Base-by-base conservation (phyloP, 257 asterid genomes). In the Avicennia marina region DNA sequence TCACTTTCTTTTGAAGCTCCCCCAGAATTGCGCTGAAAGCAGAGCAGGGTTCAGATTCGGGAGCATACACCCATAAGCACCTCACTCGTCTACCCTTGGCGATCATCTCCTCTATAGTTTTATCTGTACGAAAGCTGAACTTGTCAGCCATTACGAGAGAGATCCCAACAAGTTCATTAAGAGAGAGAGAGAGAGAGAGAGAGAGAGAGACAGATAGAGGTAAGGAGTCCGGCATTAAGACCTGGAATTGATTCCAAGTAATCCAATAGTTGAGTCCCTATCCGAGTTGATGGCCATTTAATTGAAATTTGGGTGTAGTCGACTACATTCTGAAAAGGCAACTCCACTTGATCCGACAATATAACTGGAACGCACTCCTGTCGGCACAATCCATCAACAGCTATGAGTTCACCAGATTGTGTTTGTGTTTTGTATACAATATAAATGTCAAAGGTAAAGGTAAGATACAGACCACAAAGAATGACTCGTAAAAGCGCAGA, bases 291-390 rank as follows among this genome's bases (percentile, higher is more conserved):
- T 55, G 98, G 98, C 96, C 95, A 86, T 70, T 91, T 91, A 36
- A 91, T 91, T 62, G 98, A 88, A 62, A 91, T 77, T 67, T 74
- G 80, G 25, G 84, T n/a, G 67, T 79, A 88, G 76, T 86, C 95
- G 2, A 91, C 65, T 31, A 84, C 77, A 52, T 83, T 76, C 66
- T 91, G 95, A 66, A 88, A 89, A 12, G 98, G 98, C 63, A 88
- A 70, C 67, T 91, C 98, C 57, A 65, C 87, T 65, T 83, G 87
- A 68, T 88, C 98, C 12, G 98, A 91, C 67, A 91, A 54, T 72
- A 91, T 51, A 50, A 91, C 98, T 9, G 97, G 98, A 49, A 91
- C 89, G 24, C 98, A 91, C 63, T 88, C 98, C 98, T 91, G 90
- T 69, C 43, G n/a, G 54, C 56, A 69, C 48, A 58, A 70, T 53